These are phyloP conservation scores for Solanum chmielewskii DNA, from an alignment of 257 asterid genomes.

Conservation along the genomic window DNA sequence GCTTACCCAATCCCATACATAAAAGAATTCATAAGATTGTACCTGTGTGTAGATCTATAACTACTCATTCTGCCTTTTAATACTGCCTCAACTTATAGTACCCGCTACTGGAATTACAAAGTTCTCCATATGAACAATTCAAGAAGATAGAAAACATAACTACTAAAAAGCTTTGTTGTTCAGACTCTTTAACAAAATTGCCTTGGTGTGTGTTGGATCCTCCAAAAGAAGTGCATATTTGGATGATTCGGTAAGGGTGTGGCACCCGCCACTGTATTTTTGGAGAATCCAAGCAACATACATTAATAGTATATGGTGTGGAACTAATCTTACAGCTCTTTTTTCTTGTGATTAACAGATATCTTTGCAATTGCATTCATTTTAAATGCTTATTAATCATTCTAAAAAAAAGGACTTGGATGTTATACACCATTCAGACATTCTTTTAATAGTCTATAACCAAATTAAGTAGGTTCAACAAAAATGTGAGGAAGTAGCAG, in stretches of 20 bases:
- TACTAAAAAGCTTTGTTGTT: background rate
- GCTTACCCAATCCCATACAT: background rate
- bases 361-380: background rate
- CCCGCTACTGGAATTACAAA: background rate
- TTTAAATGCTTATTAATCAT: background rate
- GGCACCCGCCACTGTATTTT: background rate
- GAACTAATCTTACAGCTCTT: background rate
- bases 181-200: background rate
- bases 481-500: background rate
- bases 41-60: background rate
- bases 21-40: background rate
- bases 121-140: background rate
- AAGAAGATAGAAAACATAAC: background rate
- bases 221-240: background rate
- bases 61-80: background rate
- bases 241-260: background rate
- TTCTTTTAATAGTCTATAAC: background rate
- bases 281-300: background rate
- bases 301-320: background rate
- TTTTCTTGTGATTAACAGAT: background rate
- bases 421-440: background rate
- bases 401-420: background rate
- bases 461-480: background rate
- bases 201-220: background rate
- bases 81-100: background rate